Conservation (phyloP, 495 filamentous ascomycete genomes). For the Niebla homalea region DNA sequence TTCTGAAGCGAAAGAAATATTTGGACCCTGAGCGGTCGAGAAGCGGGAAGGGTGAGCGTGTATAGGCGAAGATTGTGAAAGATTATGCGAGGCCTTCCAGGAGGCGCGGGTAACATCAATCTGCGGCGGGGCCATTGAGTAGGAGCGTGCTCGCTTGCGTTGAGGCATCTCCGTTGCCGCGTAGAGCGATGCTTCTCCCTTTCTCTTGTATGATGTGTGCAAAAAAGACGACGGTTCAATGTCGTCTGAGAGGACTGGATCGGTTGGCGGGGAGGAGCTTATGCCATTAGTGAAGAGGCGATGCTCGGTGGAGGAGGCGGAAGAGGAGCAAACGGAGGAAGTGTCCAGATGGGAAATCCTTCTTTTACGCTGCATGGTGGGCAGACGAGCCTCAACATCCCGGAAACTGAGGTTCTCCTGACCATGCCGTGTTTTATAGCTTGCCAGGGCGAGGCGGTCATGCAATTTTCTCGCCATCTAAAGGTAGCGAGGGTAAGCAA, state of each 20-base stretch:
- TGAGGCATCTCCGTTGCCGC: conserved; percentile 30
- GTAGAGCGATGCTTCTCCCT: conserved; percentile 31
- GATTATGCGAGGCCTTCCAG: conserved; percentile 61
- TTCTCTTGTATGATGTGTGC: conserved; percentile 41
- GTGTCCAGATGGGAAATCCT: conserved; percentile 46
- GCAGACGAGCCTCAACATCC: conserved; percentile 56
- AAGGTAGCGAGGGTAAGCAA: not conserved
- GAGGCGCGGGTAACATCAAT: conserved; percentile 42
- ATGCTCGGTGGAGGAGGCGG: conserved; percentile 33
- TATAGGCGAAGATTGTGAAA: conserved; percentile 73
- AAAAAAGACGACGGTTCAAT: conserved; percentile 39
- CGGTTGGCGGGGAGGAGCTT: conserved; percentile 52
- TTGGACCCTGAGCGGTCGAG: conserved; percentile 44
- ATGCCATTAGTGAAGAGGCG: conserved; percentile 41
- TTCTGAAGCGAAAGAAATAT: conserved; percentile 59
- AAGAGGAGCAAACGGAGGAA: conserved; percentile 71
- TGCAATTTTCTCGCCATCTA: conserved; percentile 86
- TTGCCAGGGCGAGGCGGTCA: conserved; percentile 84
- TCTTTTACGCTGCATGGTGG: conserved; percentile 54
- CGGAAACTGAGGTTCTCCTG: conserved; percentile 67
- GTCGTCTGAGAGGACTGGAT: conserved; percentile 56
- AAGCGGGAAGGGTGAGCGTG: conserved; percentile 53
- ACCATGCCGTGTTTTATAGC: conserved; percentile 91
- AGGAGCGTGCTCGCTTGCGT: conserved; percentile 56
- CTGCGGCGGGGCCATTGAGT: conserved; percentile 46